A percentile compares a stretch with the other conserved stretches of the same genome.
Evolutionary conservation across 2,329 filamentous ascomycete species (phyloP).

Genomic region (Xylaria arbuscula): DNA sequence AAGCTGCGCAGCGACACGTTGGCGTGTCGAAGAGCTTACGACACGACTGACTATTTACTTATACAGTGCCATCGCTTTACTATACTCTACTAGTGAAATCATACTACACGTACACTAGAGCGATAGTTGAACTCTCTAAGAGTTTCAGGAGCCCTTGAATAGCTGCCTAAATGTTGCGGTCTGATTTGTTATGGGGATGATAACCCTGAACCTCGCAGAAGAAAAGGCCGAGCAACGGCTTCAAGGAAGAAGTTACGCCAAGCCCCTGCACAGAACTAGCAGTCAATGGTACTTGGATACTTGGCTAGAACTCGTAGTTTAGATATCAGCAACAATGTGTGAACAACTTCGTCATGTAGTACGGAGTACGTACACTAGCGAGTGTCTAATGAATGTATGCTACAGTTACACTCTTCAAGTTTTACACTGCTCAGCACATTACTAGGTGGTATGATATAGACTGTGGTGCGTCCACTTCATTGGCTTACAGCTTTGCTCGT

Average conservation of each 20-base stretch:
- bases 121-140: not conserved
- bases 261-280: not conserved
- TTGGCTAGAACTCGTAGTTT: not conserved
- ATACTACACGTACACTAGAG: not conserved
- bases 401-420: not conserved
- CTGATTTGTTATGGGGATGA: slow-evolving; percentile 8
- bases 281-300: not conserved
- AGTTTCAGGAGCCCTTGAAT: slow-evolving; percentile 13
- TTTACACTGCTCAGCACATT: not conserved
- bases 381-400: not conserved
- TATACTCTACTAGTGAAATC: not conserved
- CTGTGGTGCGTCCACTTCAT: slow-evolving; percentile 10
- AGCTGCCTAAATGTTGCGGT: slow-evolving; percentile 18
- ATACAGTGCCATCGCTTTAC: not conserved
- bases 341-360: slow-evolving; percentile 17
- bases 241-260: not conserved
- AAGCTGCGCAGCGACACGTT: slow-evolving; percentile 1
- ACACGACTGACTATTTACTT: slow-evolving; percentile 4
- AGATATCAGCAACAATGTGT: not conserved
- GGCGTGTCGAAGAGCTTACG: slow-evolving; percentile 24
- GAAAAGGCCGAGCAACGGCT: slow-evolving; percentile 13
- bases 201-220: not conserved
- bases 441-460: slow-evolving; percentile 1
- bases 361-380: not conserved
- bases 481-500: not conserved